phyloP scores from a whole-genome alignment of 1,139 yeast species.

The Pneumocystis carinii region DNA sequence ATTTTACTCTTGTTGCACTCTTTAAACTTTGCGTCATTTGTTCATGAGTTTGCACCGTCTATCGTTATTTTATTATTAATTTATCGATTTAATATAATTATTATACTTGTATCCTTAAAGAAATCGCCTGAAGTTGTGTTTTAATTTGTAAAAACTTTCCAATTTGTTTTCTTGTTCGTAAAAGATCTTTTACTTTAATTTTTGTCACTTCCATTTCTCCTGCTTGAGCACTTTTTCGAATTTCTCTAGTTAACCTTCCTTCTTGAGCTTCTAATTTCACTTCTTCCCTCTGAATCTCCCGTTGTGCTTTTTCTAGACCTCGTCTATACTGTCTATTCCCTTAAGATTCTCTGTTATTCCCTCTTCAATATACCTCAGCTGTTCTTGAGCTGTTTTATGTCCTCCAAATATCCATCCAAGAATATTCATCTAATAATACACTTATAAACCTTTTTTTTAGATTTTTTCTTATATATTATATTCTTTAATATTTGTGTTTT shows the following conservation, averaged over 20 bases:
- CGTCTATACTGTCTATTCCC: constrained; percentile 50
- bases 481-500: neutral
- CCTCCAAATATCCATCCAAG: constrained; percentile 95
- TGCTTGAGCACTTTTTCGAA: constrained; percentile 76
- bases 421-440: constrained; percentile 33
- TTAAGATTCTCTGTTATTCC: constrained; percentile 11
- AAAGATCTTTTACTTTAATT: constrained; percentile 88
- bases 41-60: constrained; percentile 74
- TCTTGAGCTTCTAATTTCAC: constrained; percentile 79
- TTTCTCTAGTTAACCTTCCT: constrained; percentile 68
- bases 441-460: neutral
- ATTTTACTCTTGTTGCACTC: constrained; percentile 58
- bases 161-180: constrained; percentile 60
- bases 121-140: constrained; percentile 88
- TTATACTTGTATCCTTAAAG: constrained; percentile 55
- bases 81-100: constrained; percentile 5
- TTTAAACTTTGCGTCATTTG: constrained; percentile 93
- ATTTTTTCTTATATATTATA: too few species aligned
- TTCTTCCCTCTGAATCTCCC: constrained; percentile 81
- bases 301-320: constrained; percentile 81
- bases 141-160: constrained; percentile 87
- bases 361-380: constrained; percentile 36
- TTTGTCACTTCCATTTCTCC: constrained; percentile 84
- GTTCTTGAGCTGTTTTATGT: constrained; percentile 83
- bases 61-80: neutral